Percentiles rank a stretch among this genome's conserved stretches.
phyloP scores from a whole-genome alignment of 768 basidiomycete genomes.

The Termitomyces sp. region DNA sequence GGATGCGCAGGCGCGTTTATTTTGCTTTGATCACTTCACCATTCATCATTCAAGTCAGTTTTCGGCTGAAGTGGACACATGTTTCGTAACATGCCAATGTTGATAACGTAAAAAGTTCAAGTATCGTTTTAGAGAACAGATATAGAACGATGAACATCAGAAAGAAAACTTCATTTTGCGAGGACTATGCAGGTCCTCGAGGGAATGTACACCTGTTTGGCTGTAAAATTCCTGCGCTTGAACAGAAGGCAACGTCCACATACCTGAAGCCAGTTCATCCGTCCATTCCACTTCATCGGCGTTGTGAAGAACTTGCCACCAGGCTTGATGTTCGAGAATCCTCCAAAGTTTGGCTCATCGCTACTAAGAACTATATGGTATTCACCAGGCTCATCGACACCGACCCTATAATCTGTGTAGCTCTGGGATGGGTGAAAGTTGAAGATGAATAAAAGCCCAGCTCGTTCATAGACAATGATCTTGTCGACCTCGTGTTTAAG shows the following conservation, averaged over 20 bases:
- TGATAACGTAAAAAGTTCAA: neutral
- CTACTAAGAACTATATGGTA: conserved; percentile 77
- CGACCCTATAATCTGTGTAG: conserved; percentile 91
- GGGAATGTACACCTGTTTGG: conserved; percentile 64
- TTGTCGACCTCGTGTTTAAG: conserved; percentile 94
- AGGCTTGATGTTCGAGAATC: conserved; percentile 73
- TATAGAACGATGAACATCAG: neutral
- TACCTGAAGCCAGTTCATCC: conserved; percentile 88
- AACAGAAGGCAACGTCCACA: conserved; percentile 14
- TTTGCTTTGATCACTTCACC: neutral
- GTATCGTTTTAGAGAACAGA: neutral
- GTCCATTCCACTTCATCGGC: conserved; percentile 85
- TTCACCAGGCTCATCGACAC: conserved; percentile 79
- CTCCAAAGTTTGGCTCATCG: conserved; percentile 86
- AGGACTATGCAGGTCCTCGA: conserved; percentile 63
- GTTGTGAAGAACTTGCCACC: conserved; percentile 72
- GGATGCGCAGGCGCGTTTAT: neutral
- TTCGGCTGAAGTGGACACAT: neutral
- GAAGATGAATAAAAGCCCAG: conserved; percentile 91
- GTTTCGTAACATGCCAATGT: neutral
- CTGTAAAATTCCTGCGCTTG: neutral
- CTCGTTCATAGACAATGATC: conserved; percentile 90
- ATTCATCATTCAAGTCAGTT: no score
- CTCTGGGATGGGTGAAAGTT: conserved; percentile 94
- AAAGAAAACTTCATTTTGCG: conserved; percentile 27